Percentiles rank a stretch among this genome's conserved stretches.
These are phyloP conservation scores for Saposhnikovia divaricata DNA, from an alignment of 129 eudicot species.

Conservation along the genomic window DNA sequence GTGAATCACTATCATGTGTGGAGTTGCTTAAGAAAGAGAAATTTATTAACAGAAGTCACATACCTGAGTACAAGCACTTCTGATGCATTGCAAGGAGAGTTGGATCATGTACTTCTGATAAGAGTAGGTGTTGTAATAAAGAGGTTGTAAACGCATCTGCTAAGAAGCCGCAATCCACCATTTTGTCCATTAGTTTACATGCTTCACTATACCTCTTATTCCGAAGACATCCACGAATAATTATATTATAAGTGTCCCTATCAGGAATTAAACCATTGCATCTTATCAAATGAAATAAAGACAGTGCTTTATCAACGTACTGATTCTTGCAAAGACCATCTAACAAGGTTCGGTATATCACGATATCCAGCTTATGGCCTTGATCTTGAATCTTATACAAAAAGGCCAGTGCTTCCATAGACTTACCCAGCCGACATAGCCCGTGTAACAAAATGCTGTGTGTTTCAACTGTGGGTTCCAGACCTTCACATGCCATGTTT, in stretches of 20 bases:
- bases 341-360: neutral
- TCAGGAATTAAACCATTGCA: neutral
- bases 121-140: neutral
- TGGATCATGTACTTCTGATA: neutral
- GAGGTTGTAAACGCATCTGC: neutral
- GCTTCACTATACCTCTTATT: slow-evolving; percentile 2
- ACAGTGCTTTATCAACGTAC: neutral
- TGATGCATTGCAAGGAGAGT: slow-evolving; percentile 1
- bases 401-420: neutral
- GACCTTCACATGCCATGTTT: neutral
- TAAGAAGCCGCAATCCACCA: neutral
- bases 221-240: neutral
- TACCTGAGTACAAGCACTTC: neutral
- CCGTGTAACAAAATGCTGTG: neutral
- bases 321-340: slow-evolving; percentile 3
- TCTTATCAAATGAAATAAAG: neutral
- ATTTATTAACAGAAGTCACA: neutral
- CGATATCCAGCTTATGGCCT: neutral
- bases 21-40: neutral
- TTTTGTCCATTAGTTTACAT: neutral
- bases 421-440: neutral
- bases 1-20: too few relatives aligned
- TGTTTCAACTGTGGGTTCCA: neutral
- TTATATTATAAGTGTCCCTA: neutral
- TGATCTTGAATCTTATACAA: neutral